Evolutionary conservation across 225 moss, liverwort and hornwort species (phyloP), one percentile per base, ranked within the genome.

Genomic region (Physcomitrium patens): DNA sequence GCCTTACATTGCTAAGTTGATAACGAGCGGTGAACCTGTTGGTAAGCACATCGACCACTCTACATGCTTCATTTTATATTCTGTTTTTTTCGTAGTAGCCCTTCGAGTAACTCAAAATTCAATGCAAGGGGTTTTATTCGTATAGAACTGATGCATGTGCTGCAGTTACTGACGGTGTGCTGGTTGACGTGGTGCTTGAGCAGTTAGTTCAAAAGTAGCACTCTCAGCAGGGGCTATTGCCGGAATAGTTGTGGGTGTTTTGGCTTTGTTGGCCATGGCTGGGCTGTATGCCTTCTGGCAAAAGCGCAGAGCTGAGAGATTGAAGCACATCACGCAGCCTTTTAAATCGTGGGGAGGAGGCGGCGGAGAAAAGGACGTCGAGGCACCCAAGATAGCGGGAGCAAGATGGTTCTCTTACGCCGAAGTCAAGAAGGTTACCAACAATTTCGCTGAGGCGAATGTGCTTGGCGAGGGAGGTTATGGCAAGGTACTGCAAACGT

Each of bases 391-490:
- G 67, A 75, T 99, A 57, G 87, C 87, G 68, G 87, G 89, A 67
- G 79, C 89, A 42, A 75, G 86, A 20, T 86, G 79, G 60, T 99
- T 99, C 68, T 81, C 90, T 19, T 87, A 84, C 41, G 73, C 91
- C 8, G 95, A 99, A 73, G 74, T 91, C 1, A 95, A 79, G 77
- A 77, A 19, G 68, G 69, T 87, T 12, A 99, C 94, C 27, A 70
- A 90, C 67, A 89, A 89, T 56, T 99, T 95, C 68, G 73, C 73
- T 67, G 73, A 67, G 1, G 83, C 79, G 13, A 87, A 86, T 69
- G 82, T 84, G 79, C 80, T 99, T 51, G 97, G 97, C 26, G 91
- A 75, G 46, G 97, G 97, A 70, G 97, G 95, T 59, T 99, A 95
- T 48, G 99, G 99, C 69, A 93, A 86, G 83, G 96, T 96, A 77